These are phyloP conservation scores for Phialemoniopsis sp. DNA, from an alignment of 2,329 filamentous ascomycete genomes.

Conservation along the genomic window DNA sequence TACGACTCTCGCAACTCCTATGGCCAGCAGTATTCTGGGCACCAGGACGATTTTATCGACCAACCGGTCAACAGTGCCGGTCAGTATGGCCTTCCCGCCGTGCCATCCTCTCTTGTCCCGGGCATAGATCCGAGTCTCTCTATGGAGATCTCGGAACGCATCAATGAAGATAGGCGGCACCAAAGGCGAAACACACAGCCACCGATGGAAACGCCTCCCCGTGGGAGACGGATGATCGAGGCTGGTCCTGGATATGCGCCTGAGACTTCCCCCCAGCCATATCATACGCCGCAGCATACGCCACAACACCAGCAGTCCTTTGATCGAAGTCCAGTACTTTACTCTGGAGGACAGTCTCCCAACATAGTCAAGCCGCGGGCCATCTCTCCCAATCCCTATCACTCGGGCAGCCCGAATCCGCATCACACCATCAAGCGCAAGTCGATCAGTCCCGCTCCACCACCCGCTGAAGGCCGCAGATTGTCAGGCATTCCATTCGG, in stretches of 20 bases:
- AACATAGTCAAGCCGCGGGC: slow-evolving; percentile 30
- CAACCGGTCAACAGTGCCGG: slow-evolving; percentile 14
- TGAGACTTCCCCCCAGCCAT: slow-evolving; percentile 20
- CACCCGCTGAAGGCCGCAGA: slow-evolving; percentile 39
- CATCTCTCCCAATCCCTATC: slow-evolving; percentile 34
- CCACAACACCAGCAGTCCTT: slow-evolving; percentile 8
- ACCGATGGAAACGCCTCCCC: slow-evolving; percentile 30
- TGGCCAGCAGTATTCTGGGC: slow-evolving; percentile 22
- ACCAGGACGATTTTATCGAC: slow-evolving; percentile 20
- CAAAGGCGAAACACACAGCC: slow-evolving; percentile 33
- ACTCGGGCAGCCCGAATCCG: slow-evolving; percentile 29
- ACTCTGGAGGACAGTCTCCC: slow-evolving; percentile 26
- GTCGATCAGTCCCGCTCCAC: slow-evolving; percentile 69
- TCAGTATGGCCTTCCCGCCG: slow-evolving; percentile 37
- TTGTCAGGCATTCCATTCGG: slow-evolving; percentile 65
- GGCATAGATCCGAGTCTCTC: slow-evolving; percentile 53
- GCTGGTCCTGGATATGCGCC: slow-evolving; percentile 19
- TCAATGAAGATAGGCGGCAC: slow-evolving; percentile 48
- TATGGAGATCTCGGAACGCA: slow-evolving; percentile 53
- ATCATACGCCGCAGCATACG: slow-evolving; percentile 28
- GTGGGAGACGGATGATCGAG: slow-evolving; percentile 33
- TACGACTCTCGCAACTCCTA: slow-evolving; percentile 19
- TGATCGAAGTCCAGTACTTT: slow-evolving; percentile 35
- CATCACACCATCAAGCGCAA: slow-evolving; percentile 61
- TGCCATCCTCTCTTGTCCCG: slow-evolving; percentile 57